Evolutionary conservation across 2,329 filamentous ascomycete species (phyloP), one percentile per base, ranked within the genome.

Genomic region (Venturia asperata): DNA sequence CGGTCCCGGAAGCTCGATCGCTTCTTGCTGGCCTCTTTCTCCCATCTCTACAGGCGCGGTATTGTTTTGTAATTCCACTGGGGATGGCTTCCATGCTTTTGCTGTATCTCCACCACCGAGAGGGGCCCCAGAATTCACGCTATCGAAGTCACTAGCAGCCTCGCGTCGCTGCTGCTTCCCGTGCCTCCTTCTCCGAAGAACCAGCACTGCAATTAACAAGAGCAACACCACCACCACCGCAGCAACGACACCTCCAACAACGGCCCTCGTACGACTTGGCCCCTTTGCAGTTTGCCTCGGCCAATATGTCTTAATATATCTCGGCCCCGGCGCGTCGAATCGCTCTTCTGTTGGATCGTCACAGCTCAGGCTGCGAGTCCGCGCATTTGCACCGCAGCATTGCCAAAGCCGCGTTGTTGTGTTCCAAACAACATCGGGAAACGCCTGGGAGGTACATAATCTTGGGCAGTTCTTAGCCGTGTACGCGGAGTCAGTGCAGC

Each of bases 401-500:
- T 58, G 52, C 52, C 52, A 58, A 11, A 58, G 30, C 21, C 30
- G 7, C 19, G 21, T 37, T 15, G 52, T 58, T 2, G n/a, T 21
- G 11, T 58, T 58, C 52, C 52, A 58, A 9, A 21, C 9, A 15
- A 58, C 17, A n/a, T 58, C 27, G n/a, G 52, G 52, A 37, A 37
- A 58, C 2, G 30, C 30, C 37, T 27, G 27, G 6, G 52, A 58
- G 27, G 30, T 49, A 43, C 62, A 63, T 49, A 52, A 10, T 19
- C n/a, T 41, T 13, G 43, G 62, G 24, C 62, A 63, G 17, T 42
- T 63, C 24, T 47, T 55, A 11, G 41, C 42, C 5, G 19, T 55
- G 30, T 63, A 63, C 15, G 41, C n/a, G 13, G 39, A 17, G 24
- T 63, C 43, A 15, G 62, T 63, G 47, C 62, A 63, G 42, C 41